phyloP scores from a whole-genome alignment of 2,329 filamentous ascomycete species.

The Colletotrichum sp. region DNA sequence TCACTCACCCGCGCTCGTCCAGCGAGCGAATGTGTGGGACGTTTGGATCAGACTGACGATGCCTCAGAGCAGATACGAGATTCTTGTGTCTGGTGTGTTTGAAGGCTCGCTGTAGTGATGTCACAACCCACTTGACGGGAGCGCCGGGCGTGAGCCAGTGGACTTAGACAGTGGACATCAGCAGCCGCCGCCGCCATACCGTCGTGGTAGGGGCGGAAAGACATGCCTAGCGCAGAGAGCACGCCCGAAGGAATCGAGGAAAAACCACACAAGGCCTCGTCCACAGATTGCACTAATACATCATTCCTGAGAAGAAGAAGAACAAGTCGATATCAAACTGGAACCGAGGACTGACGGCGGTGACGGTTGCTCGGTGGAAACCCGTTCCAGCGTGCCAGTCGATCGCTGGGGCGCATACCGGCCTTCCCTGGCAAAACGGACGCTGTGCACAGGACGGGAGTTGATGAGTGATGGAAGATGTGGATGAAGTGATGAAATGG shows the following conservation, averaged over 20 bases:
- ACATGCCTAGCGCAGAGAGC: constrained; percentile 1
- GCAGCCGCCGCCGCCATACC: not conserved
- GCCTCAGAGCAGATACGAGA: constrained; percentile 5
- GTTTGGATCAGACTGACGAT: constrained; percentile 9
- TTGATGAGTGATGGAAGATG: constrained; percentile 12
- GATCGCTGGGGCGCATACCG: not conserved
- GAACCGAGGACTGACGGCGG: constrained; percentile 3
- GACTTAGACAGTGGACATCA: constrained; percentile 4
- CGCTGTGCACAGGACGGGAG: not conserved
- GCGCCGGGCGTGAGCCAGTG: not conserved
- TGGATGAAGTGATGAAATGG: constrained; percentile 6
- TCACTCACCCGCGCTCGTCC: not conserved
- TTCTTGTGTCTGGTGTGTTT: not conserved
- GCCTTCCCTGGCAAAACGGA: not conserved
- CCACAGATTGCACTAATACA: not conserved
- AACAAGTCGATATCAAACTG: not conserved
- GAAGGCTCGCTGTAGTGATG: constrained; percentile 4
- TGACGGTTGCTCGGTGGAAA: constrained; percentile 9
- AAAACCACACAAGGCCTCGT: not conserved
- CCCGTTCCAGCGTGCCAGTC: not conserved
- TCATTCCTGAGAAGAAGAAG: not conserved
- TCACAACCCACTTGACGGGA: constrained; percentile 14
- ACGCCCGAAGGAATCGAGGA: not conserved
- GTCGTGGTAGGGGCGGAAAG: constrained; percentile 4
- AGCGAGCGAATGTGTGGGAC: not conserved